A percentile compares a stretch with the other conserved stretches of the same genome.
These are phyloP conservation scores for Debaryomyces tyrocola DNA, from an alignment of 805 yeast genomes.

Conservation along the genomic window DNA sequence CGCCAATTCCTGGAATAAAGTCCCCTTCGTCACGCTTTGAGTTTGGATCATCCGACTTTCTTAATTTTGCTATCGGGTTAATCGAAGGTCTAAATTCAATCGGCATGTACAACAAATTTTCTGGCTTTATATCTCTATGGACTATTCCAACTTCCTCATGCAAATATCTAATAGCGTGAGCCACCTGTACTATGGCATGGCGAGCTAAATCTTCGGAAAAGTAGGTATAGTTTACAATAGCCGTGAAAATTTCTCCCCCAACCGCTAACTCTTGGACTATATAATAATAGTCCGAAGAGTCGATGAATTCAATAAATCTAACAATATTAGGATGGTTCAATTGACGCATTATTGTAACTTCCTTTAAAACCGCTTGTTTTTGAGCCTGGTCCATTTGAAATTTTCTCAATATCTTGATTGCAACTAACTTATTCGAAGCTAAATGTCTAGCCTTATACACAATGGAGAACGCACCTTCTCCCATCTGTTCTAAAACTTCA, in stretches of 20 bases:
- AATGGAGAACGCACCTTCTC: constrained; percentile 82
- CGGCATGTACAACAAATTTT: constrained; percentile 66
- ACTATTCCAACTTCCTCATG: constrained; percentile 77
- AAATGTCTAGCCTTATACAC: constrained; percentile 61
- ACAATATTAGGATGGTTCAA: constrained; percentile 66
- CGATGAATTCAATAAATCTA: constrained; percentile 63
- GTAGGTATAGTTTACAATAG: constrained; percentile 66
- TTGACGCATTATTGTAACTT: constrained; percentile 73
- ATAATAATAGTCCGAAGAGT: constrained; percentile 59
- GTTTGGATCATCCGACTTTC: constrained; percentile 68
- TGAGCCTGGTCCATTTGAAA: constrained; percentile 62
- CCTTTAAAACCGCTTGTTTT: constrained; percentile 72
- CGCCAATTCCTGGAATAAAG: constrained; percentile 78
- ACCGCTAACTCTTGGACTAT: constrained; percentile 70
- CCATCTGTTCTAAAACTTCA: constrained; percentile 51
- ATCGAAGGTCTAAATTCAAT: constrained; percentile 50
- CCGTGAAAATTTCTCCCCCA: constrained; percentile 77
- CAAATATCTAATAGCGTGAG: constrained; percentile 62
- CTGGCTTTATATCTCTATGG: constrained; percentile 83
- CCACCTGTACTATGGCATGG: constrained; percentile 64
- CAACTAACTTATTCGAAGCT: constrained; percentile 42
- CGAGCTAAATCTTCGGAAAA: constrained; percentile 64
- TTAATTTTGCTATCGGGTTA: constrained; percentile 34
- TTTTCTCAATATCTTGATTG: constrained; percentile 65
- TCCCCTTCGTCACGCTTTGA: constrained; percentile 84